A percentile compares a stretch with the other conserved stretches of the same genome.
These are phyloP conservation scores for Fusarium burgessii DNA, from an alignment of 2,329 filamentous ascomycete genomes.

Conservation along the genomic window DNA sequence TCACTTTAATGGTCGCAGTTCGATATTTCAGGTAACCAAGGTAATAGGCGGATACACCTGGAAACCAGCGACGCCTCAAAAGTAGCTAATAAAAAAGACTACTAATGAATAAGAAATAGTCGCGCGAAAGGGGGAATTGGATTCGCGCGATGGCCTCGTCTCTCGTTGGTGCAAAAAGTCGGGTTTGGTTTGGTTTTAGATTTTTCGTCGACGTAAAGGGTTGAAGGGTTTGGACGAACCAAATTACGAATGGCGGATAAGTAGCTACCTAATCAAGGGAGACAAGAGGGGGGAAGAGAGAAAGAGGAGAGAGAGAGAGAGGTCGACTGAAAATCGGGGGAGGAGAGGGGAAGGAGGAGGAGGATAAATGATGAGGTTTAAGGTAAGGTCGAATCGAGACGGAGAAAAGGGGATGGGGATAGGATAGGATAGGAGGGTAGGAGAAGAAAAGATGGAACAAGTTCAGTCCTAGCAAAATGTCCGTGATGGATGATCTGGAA, in stretches of 20 bases:
- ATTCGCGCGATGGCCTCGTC: conserved; percentile 25
- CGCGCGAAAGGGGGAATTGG: conserved; percentile 18
- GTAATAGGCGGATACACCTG: conserved; percentile 4
- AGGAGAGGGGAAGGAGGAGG: conserved; percentile 17
- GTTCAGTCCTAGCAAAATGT: conserved; percentile 38
- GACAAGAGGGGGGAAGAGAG: no score
- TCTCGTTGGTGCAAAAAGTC: conserved; percentile 29
- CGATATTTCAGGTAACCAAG: conserved; percentile 21
- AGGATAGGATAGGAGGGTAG: no score
- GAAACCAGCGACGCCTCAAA: conserved; percentile 10
- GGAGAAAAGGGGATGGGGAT: conserved; percentile 22
- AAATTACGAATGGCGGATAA: conserved; percentile 20
- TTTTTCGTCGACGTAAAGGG: conserved; percentile 35
- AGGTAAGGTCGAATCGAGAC: conserved; percentile 10
- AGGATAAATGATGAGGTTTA: conserved; percentile 30
- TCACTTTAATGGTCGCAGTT: conserved; percentile 26
- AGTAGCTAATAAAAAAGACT: conserved; percentile 8
- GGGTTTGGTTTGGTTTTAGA: background rate
- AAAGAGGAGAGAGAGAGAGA: conserved; percentile 14
- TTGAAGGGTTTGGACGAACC: conserved; percentile 30
- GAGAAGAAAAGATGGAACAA: conserved; percentile 36
- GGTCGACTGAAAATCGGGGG: conserved; percentile 29
- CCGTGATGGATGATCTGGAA: conserved; percentile 46
- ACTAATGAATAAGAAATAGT: conserved; percentile 9
- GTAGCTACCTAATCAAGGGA: conserved; percentile 29